phyloP scores from a whole-genome alignment of 1,284 basidiomycete species.

The Moniliella sp. region DNA sequence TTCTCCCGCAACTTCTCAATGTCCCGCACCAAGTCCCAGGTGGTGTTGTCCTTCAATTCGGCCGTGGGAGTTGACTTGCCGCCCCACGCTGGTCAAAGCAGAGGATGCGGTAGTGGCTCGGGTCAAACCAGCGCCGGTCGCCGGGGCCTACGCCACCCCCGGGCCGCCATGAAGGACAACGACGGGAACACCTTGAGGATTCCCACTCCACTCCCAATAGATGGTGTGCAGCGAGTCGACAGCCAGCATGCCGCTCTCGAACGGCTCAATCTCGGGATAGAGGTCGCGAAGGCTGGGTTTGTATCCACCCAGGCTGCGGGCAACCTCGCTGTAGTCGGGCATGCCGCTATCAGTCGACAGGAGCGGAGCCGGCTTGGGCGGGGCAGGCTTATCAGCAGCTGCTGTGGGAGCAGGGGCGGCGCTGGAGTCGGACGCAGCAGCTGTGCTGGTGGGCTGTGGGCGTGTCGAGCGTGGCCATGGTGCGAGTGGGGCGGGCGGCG shows the following conservation, averaged over 20 bases:
- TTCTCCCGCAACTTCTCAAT: constrained; percentile 55
- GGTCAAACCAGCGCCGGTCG: constrained; percentile 26
- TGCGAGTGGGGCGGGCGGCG: no score
- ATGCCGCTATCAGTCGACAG: not conserved
- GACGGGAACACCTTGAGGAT: constrained; percentile 17
- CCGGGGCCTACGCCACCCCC: constrained; percentile 19
- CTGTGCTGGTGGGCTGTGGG: no score
- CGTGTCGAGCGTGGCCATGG: no score
- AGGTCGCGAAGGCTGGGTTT: constrained; percentile 9
- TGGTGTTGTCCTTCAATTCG: constrained; percentile 64
- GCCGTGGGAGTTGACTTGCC: constrained; percentile 68
- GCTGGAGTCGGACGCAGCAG: no score
- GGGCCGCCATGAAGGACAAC: constrained; percentile 25
- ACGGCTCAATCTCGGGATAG: constrained; percentile 20
- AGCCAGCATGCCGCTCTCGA: constrained; percentile 11
- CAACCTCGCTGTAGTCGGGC: constrained; percentile 1
- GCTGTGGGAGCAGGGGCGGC: not conserved
- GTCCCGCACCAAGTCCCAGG: constrained; percentile 78
- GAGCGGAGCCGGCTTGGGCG: not conserved
- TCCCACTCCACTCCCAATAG: constrained; percentile 22
- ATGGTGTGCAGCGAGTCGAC: constrained; percentile 12
- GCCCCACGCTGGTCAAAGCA: constrained; percentile 43
- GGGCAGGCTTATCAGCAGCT: not conserved
- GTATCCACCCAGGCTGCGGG: constrained; percentile 10
- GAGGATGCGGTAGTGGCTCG: constrained; percentile 19